Evolutionary conservation across 345 rosid species (phyloP).

Genomic region (Streptanthus diversifolius): DNA sequence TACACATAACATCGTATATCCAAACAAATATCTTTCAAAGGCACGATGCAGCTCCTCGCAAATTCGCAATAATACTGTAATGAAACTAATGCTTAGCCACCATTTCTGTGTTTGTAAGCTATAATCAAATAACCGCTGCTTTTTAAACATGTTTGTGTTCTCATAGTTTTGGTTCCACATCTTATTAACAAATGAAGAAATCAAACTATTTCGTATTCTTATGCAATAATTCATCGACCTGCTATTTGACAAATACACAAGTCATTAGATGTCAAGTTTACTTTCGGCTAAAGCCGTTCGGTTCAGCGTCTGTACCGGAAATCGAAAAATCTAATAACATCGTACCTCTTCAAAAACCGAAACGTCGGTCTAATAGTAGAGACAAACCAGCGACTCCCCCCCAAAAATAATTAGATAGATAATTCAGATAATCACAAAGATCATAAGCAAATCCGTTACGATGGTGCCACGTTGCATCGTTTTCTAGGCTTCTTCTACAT

Average conservation of each 20-base stretch:
- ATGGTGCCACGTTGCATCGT: constrained; percentile 20
- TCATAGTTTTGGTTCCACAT: neutral
- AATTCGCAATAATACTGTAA: too few relatives aligned
- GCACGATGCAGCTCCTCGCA: too few relatives aligned
- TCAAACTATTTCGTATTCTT: neutral
- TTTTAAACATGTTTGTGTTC: neutral
- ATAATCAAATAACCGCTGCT: too few relatives aligned
- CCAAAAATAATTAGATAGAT: neutral
- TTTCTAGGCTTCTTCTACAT: neutral
- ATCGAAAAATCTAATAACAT: neutral
- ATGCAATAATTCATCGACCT: neutral
- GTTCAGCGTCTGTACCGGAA: neutral
- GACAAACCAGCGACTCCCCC: neutral
- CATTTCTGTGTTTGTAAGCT: too few relatives aligned
- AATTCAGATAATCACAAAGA: constrained; percentile 7
- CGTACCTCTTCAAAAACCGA: constrained; percentile 17
- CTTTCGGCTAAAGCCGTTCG: neutral
- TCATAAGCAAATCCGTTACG: neutral
- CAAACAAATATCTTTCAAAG: too few relatives aligned
- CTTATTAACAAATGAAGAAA: too few relatives aligned
- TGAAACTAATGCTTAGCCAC: too few relatives aligned
- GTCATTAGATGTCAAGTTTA: neutral
- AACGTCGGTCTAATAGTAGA: constrained; percentile 1
- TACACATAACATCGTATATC: too few relatives aligned
- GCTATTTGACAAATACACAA: neutral